phyloP scores from a whole-genome alignment of 2,329 filamentous ascomycete species.

The Tolypocladium nubicola region DNA sequence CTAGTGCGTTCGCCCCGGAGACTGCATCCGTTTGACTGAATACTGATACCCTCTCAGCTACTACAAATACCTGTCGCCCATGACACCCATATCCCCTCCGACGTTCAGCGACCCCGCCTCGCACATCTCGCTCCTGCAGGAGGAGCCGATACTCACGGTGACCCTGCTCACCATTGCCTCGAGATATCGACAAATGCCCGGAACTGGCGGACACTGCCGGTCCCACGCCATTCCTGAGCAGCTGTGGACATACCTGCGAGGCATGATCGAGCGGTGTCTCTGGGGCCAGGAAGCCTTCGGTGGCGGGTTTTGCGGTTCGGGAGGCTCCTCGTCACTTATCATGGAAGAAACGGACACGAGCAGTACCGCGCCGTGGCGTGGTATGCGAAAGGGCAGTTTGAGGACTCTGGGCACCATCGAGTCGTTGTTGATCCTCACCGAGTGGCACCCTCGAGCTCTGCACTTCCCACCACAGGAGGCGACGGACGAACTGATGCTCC shows the following conservation, averaged over 20 bases:
- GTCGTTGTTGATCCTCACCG: slow-evolving; percentile 84
- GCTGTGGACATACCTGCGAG: slow-evolving; percentile 85
- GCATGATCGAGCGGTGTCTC: slow-evolving; percentile 90
- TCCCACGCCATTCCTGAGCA: slow-evolving; percentile 91
- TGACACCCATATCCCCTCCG: slow-evolving; percentile 88
- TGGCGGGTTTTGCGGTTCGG: slow-evolving; percentile 71
- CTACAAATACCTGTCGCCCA: slow-evolving; percentile 79
- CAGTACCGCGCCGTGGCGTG: slow-evolving; percentile 59
- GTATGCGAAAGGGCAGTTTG: slow-evolving; percentile 65
- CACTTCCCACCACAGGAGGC: slow-evolving; percentile 83
- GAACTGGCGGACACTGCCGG: slow-evolving; percentile 70
- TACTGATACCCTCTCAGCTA: slow-evolving; percentile 45
- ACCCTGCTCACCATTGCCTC: slow-evolving; percentile 87
- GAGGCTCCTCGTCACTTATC: slow-evolving; percentile 27
- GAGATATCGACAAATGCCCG: slow-evolving; percentile 70
- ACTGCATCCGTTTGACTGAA: neutral
- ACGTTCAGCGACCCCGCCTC: slow-evolving; percentile 77
- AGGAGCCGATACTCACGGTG: slow-evolving; percentile 87
- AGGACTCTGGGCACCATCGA: slow-evolving; percentile 90
- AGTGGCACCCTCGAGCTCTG: slow-evolving; percentile 91
- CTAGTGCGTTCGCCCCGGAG: slow-evolving; percentile 48
- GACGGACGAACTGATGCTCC: slow-evolving; percentile 57
- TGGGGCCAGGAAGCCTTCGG: slow-evolving; percentile 97
- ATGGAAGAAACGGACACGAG: slow-evolving; percentile 50
- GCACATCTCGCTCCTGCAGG: slow-evolving; percentile 69